Evolutionary conservation across 768 basidiomycete species (phyloP), one percentile per base, ranked within the genome.

Genomic region (Amylocystis lapponica): DNA sequence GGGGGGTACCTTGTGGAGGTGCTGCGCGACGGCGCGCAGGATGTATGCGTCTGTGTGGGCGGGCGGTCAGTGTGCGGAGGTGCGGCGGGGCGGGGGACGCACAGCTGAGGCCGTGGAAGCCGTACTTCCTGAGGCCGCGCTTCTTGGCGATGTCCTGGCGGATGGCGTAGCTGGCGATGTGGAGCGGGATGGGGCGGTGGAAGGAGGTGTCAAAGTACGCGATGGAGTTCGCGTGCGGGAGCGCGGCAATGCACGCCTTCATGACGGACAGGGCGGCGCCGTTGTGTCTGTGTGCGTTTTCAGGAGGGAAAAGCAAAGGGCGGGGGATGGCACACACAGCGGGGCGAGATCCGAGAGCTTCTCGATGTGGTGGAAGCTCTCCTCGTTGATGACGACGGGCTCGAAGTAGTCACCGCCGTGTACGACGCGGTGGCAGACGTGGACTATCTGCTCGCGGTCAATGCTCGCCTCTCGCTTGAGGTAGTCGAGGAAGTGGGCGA

Each of bases 191-290:
- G 9, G 85, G 73, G 36, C 71, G 72, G 62, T 95, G 88, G 64
- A 91, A 91, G 4, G 86, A 74, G 0, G 90, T 88, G 62, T 96
- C 92, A 57, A 95, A 96, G 56, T 84, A 87, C 0, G 91, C 86
- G 38, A 94, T 74, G 0, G 86, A 86, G 23, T 69, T 72, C 16
- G 91, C 75, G 11, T 78, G 56, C 1, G 87, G 84, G 14, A 95
- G 69, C 1, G 67, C 66, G 4, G 72, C 58, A 14, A 86, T 69
- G 51, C 82, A 84, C 1, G 78, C 70, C 47, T 72, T 60, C 51
- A 83, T 81, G 27, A 82, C 76, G 0, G 77, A 62, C 19, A 82
- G 68, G 0, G 81, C 78, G 3, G 78, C 67, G 30, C 75, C 77
- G 53, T 83, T 83, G 53, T 84, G 83, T 20, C 78, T 81, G 43